A percentile compares a stretch with the other conserved stretches of the same genome.
These are phyloP conservation scores for Hawksworthiomyces lignivorus DNA, from an alignment of 2,329 filamentous ascomycete genomes.

Conservation along the genomic window DNA sequence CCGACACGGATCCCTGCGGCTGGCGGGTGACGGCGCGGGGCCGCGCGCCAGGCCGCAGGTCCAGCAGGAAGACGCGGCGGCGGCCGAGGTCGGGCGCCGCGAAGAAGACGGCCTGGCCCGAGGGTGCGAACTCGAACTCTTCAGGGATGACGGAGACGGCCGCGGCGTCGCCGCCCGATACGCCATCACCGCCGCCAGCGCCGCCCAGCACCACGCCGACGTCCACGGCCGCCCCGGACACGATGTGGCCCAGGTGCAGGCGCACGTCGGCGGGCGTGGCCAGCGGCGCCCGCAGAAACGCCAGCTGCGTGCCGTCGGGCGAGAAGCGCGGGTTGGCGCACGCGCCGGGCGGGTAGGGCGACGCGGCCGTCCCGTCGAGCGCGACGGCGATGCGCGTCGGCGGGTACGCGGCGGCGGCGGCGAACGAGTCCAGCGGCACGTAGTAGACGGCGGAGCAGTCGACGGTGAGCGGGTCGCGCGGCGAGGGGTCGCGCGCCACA, in stretches of 20 bases:
- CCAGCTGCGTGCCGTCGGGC: constrained; percentile 28
- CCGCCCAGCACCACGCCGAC: constrained; percentile 18
- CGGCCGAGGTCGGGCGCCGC: constrained; percentile 27
- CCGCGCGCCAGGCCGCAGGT: constrained; percentile 21
- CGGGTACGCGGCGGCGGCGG: constrained; percentile 15
- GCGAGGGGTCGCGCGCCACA: constrained; percentile 17
- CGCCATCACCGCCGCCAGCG: constrained; percentile 18
- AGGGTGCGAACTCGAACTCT: constrained; percentile 27
- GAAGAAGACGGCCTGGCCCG: constrained; percentile 26
- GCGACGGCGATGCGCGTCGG: constrained; percentile 6
- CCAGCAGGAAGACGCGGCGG: constrained; percentile 24
- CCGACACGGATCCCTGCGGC: constrained; percentile 21
- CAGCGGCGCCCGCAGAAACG: constrained; percentile 24
- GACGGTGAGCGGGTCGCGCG: constrained; percentile 10
- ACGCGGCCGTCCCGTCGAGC: neutral
- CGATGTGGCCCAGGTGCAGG: constrained; percentile 25
- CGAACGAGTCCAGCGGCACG: constrained; percentile 26
- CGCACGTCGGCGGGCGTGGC: constrained; percentile 19
- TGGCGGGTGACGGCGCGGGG: constrained; percentile 16
- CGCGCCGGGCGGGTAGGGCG: neutral
- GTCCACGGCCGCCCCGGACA: constrained; percentile 21
- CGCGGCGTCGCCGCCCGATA: neutral
- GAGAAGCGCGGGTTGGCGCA: constrained; percentile 26
- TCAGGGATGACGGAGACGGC: constrained; percentile 15
- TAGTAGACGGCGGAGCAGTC: constrained; percentile 24